Evolutionary conservation across 352 stramenopile genomes (phyloP).

Genomic region (Hyaloperonospora arabidopsidis): DNA sequence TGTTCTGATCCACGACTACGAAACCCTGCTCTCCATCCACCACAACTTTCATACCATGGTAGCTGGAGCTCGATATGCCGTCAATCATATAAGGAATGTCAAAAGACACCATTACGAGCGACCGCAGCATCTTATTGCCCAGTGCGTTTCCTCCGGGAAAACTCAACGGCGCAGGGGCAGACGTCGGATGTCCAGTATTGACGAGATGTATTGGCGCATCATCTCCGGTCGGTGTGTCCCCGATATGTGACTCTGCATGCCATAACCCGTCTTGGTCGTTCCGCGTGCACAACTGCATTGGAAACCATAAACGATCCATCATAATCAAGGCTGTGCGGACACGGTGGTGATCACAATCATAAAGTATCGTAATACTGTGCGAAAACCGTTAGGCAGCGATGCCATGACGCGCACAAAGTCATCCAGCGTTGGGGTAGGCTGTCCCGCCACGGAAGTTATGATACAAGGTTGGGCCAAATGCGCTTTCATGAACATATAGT

Average conservation of each 20-base stretch:
- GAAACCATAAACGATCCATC: constrained; percentile 87
- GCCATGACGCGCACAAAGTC: constrained; percentile 72
- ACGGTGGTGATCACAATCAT: constrained; percentile 83
- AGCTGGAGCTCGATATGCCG: constrained; percentile 84
- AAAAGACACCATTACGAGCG: constrained; percentile 88
- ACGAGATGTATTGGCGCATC: constrained; percentile 20
- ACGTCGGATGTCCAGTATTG: constrained; percentile 39
- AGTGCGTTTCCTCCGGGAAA: constrained; percentile 60
- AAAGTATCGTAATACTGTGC: constrained; percentile 81
- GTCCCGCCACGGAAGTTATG: constrained; percentile 75
- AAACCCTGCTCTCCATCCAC: constrained; percentile 77
- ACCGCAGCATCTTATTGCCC: constrained; percentile 65
- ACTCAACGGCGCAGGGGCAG: constrained; percentile 49
- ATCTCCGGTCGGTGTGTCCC: constrained; percentile 11
- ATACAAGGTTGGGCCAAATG: constrained; percentile 81
- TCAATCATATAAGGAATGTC: constrained; percentile 90
- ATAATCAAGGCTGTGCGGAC: constrained; percentile 82
- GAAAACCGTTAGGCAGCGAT: constrained; percentile 66
- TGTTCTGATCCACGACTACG: constrained; percentile 90
- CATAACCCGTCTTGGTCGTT: constrained; percentile 70
- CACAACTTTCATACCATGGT: constrained; percentile 84
- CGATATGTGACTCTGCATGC: constrained; percentile 37
- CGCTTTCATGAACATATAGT: constrained; percentile 88
- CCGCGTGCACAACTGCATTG: constrained; percentile 68
- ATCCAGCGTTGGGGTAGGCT: constrained; percentile 69